Base-by-base conservation (phyloP, 768 basidiomycete species). In the Tulasnella sp. region DNA sequence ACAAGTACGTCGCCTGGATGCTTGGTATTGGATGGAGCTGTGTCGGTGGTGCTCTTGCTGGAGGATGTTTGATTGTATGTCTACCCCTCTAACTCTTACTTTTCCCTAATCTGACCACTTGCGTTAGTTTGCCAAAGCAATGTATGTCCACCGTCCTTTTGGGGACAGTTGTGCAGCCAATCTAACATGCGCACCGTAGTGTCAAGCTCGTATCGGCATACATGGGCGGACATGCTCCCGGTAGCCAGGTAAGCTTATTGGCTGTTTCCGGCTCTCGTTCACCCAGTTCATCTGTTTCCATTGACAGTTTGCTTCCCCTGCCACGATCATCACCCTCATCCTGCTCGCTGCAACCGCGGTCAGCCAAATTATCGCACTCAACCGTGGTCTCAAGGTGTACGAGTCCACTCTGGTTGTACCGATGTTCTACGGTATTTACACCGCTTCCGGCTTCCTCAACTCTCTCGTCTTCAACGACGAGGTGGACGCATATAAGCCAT, bases 1-100 rank as follows among this genome's bases (percentile, higher is more conserved):
- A 99, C 82, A 92, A 89, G 81, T 91, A 91, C 75, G 86, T 99
- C 57, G 92, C 92, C 9, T 98, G 95, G 94, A 91, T 93, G 37
- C 87, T 96, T 69, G 96, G 96, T 18, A 94, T 99, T 73, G 92
- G 91, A 1, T 98, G 96, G 97, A 93, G 95, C 2, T 95, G 95
- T 80, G 91, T 91, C 76, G 96, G 96, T 44, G 96, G 96, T 16
- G 92, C 94, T 46, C 86, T 99, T 51, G 94, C 95, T 7, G 97
- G 96, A 6, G 91, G 91, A 57, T 93, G 91, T 84, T 86, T 99
- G 78, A 94, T 99, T 11, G 75, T 75, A 55, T 61, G 75, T 48
- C 7, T 23, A 18, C 35, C 55, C 18, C 1, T 37, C 10, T 26
- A 6, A 39, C 37, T 37, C 51, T 3, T 1, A 32, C 7, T 5